A percentile compares a stretch with the other conserved stretches of the same genome.
These are phyloP conservation scores for Coemansia sp. DNA, from an alignment of 192 early-diverging fungal genomes.

Conservation along the genomic window DNA sequence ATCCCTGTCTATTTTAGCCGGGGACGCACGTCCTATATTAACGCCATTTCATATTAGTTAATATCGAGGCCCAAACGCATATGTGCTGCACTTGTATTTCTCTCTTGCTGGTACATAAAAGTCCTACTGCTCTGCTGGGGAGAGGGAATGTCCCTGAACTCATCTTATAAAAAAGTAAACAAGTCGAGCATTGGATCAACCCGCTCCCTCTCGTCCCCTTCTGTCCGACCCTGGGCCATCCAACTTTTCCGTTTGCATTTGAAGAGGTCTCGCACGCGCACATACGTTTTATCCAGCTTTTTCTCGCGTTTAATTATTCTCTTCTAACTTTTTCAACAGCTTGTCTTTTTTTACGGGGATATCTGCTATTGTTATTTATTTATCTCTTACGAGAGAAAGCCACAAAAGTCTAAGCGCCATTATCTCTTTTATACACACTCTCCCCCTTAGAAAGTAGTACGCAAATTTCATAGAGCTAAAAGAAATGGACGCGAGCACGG, in stretches of 20 bases:
- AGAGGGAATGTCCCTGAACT: neutral
- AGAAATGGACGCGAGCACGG: slow-evolving; percentile 8
- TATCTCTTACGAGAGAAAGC: neutral
- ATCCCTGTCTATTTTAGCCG: neutral
- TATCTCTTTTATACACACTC: neutral
- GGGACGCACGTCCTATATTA: neutral
- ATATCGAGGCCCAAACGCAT: neutral
- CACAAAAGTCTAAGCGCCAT: slow-evolving; percentile 13
- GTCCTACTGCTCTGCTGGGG: neutral
- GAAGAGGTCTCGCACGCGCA: neutral
- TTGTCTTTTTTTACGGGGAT: slow-evolving; percentile 1
- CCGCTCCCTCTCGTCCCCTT: neutral
- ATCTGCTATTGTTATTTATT: neutral
- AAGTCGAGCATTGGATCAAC: neutral
- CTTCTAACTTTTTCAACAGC: neutral
- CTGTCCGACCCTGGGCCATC: neutral
- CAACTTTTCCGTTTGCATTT: neutral
- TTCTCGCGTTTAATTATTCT: neutral
- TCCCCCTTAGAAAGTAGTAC: neutral
- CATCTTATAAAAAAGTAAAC: slow-evolving; percentile 1
- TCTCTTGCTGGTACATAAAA: neutral
- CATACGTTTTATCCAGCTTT: slow-evolving; percentile 2
- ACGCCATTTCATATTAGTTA: neutral
- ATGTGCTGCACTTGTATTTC: neutral
- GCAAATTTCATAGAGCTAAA: neutral